Evolutionary conservation across 2,329 filamentous ascomycete species (phyloP), one percentile per base, ranked within the genome.

Genomic region (Epichloe scottii): DNA sequence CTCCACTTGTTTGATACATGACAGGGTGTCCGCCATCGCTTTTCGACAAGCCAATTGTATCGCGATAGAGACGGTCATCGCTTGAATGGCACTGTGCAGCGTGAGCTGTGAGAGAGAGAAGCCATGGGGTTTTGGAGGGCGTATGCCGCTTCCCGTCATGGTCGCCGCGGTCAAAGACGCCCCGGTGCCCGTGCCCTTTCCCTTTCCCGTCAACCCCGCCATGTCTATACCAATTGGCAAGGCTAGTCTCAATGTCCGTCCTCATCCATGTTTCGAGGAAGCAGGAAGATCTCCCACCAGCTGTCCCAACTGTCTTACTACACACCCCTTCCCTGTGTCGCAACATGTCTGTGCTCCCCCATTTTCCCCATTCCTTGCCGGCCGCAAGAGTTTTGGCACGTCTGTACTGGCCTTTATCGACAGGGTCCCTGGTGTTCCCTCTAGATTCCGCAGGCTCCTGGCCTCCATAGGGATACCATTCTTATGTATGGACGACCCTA

Each of bases 91-190:
- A 34, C 43, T n/a, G 14, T 45, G 43, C 43, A 45, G 19, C 30
- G 17, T 45, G 43, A 19, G 43, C 43, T 34, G 21, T 4, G 19
- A 34, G 12, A 34, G 14, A 14, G n/a, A 26, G 21, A 30, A 7
- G 19, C 19, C 14, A 46, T 47, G 34, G 35, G 11, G 21, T 19
- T 40, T 15, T 14, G 34, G 23, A 37, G 12, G 40, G 14, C 48
- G 30, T 40, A 49, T 50, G 40, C 26, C 39, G 48, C 48, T 26
- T 44, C 40, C 48, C 48, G 41, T 39, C 41, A 50, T 44, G 15
- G 48, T 39, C 12, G 30, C 48, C 19, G 47, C 39, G 30, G 48
- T 44, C 11, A 26, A 39, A 51, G 35, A 42, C 11, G 21, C 45
- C 19, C 21, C 21, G 23, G 34, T 23, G 39, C 34, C 46, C 45